These are phyloP conservation scores for Colletotrichum chlorophyti DNA, from an alignment of 2,329 filamentous ascomycete genomes.

Conservation along the genomic window DNA sequence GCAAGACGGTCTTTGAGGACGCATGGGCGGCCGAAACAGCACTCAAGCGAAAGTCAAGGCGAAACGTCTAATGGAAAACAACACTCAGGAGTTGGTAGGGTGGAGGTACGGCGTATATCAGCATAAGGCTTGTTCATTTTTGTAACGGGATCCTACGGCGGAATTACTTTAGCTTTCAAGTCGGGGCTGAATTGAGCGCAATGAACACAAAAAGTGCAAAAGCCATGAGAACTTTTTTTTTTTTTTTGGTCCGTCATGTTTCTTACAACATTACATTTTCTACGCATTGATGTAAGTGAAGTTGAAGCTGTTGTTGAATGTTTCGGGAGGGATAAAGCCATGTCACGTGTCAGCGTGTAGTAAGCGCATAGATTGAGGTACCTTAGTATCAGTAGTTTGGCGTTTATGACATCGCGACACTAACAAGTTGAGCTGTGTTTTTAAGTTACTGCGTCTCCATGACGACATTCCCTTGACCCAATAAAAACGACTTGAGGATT, in stretches of 20 bases:
- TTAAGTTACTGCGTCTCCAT: not conserved
- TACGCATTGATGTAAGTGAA: no score
- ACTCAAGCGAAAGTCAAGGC: constrained; percentile 24
- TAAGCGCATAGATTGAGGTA: no score
- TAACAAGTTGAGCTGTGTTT: no score
- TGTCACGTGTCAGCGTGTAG: no score
- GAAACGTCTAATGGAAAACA: not conserved
- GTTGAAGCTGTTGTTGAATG: no score
- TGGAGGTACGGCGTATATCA: constrained; percentile 11
- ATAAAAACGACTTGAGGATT: no score
- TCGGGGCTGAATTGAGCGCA: not conserved
- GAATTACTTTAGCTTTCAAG: not conserved
- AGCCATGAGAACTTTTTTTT: no score
- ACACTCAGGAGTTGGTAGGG: constrained; percentile 4
- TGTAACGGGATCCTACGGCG: constrained; percentile 7
- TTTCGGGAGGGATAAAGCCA: no score
- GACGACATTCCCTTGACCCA: constrained; percentile 5
- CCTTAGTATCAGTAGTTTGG: no score
- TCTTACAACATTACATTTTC: no score
- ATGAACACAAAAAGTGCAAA: constrained; percentile 9
- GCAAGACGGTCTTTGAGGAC: constrained; percentile 76
- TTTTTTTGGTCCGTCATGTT: no score
- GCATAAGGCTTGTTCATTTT: constrained; percentile 6
- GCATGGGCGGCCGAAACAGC: constrained; percentile 54
- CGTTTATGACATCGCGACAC: not conserved